Evolutionary conservation across 1,284 basidiomycete genomes (phyloP).

Genomic region (Laetiporus sulphureus): DNA sequence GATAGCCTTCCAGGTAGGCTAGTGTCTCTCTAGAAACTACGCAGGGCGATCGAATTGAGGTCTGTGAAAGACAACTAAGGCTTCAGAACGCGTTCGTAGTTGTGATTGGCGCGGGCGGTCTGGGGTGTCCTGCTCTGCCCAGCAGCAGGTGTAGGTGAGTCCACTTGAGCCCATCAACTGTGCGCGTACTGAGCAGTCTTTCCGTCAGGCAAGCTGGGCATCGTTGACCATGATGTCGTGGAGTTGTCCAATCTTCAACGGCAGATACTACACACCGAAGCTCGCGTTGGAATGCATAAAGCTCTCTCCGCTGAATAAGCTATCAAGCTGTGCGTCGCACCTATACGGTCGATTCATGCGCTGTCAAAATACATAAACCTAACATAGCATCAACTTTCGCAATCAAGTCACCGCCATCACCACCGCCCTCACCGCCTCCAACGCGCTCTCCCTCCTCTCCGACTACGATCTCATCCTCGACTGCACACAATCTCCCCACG

Average conservation of each 20-base stretch:
- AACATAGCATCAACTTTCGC: conserved; percentile 65
- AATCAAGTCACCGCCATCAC: conserved; percentile 48
- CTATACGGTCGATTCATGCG: too few relatives aligned
- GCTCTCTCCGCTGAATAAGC: conserved; percentile 75
- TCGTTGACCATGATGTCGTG: conserved; percentile 90
- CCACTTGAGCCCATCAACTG: neutral
- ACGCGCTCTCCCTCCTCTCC: conserved; percentile 54
- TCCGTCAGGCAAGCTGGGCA: conserved; percentile 65
- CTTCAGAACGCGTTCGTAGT: conserved; percentile 72
- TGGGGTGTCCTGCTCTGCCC: conserved; percentile 94
- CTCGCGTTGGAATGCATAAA: conserved; percentile 77
- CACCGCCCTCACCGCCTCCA: conserved; percentile 49
- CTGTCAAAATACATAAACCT: conserved; percentile 1
- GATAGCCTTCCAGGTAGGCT: conserved; percentile 75
- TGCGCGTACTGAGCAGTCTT: neutral
- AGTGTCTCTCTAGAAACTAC: conserved; percentile 3
- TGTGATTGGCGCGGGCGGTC: conserved; percentile 92
- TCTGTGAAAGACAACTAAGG: conserved; percentile 70
- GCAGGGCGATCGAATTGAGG: conserved; percentile 1
- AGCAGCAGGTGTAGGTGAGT: conserved; percentile 84
- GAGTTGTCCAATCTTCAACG: conserved; percentile 92
- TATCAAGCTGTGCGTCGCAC: conserved; percentile 45
- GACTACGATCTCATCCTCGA: conserved; percentile 81
- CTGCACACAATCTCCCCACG: conserved; percentile 91
- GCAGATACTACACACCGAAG: conserved; percentile 86